Percentiles rank a stretch among this genome's conserved stretches.
Conservation (phyloP, 2,329 filamentous ascomycete genomes). For the Capronia coronata region DNA sequence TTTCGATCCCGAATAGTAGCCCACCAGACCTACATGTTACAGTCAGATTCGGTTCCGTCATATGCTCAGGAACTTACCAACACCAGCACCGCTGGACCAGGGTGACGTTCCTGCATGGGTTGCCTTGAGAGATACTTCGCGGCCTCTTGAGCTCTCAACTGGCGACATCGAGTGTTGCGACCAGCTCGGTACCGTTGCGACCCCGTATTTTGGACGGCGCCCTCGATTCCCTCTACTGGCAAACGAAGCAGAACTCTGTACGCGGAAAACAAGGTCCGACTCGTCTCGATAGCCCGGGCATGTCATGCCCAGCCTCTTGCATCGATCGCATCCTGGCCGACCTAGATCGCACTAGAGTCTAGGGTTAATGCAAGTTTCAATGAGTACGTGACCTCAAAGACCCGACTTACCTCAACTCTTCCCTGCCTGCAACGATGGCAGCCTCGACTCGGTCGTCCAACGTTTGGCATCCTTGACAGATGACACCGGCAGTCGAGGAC, state of each 20-base stretch:
- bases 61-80: too few relatives aligned
- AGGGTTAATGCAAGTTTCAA: constrained; percentile 8
- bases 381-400: neutral
- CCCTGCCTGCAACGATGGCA: constrained; percentile 23
- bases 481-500: neutral
- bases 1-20: neutral
- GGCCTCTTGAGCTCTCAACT: too few relatives aligned
- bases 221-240: constrained; percentile 8
- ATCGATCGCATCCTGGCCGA: constrained; percentile 24
- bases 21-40: too few relatives aligned
- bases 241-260: constrained; percentile 26
- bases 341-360: constrained; percentile 19
- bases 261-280: constrained; percentile 32
- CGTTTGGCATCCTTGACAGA: constrained; percentile 20
- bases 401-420: constrained; percentile 20
- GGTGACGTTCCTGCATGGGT: too few relatives aligned
- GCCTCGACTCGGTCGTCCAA: constrained; percentile 23
- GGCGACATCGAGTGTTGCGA: neutral
- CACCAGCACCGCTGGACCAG: too few relatives aligned
- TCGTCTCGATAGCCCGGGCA: constrained; percentile 33
- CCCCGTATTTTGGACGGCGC: constrained; percentile 9
- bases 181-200: neutral
- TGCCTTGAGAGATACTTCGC: too few relatives aligned
- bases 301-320: constrained; percentile 26
- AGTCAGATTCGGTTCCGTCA: too few relatives aligned